These are phyloP conservation scores for Parachlorella kessleri DNA, from an alignment of 139 green algal genomes.

Conservation along the genomic window DNA sequence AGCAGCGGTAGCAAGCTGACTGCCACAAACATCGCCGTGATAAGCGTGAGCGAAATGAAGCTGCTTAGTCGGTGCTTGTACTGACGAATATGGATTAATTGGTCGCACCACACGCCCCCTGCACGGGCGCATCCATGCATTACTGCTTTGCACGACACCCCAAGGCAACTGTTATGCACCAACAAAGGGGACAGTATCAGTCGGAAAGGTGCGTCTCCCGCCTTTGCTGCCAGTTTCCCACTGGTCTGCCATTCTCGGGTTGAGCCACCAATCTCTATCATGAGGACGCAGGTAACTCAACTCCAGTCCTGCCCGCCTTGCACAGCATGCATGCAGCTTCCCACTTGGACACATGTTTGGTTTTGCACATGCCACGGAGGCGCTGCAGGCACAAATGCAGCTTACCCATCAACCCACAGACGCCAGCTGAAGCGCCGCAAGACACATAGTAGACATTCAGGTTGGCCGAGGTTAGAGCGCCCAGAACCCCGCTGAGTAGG, in stretches of 20 bases:
- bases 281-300: too few species aligned
- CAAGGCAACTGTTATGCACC: background rate
- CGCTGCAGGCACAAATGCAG: background rate
- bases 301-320: too few species aligned
- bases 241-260: too few species aligned
- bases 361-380: background rate
- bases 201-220: too few species aligned
- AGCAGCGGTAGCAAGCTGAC: constrained; percentile 43
- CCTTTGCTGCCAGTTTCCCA: too few species aligned
- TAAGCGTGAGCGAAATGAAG: constrained; percentile 21
- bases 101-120: constrained; percentile 41
- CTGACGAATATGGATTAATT: constrained; percentile 24
- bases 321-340: too few species aligned
- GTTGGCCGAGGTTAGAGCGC: constrained; percentile 48
- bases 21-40: constrained; percentile 24
- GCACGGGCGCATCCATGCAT: background rate
- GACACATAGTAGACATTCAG: constrained; percentile 39
- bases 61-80: constrained; percentile 22
- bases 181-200: too few species aligned
- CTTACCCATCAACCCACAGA: constrained; percentile 52
- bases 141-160: background rate
- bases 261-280: too few species aligned
- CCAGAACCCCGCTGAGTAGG: constrained; percentile 34
- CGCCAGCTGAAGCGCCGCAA: constrained; percentile 42
- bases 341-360: too few species aligned